phyloP scores from a whole-genome alignment of 768 basidiomycete genomes.

The Phaeolepiota aurea region DNA sequence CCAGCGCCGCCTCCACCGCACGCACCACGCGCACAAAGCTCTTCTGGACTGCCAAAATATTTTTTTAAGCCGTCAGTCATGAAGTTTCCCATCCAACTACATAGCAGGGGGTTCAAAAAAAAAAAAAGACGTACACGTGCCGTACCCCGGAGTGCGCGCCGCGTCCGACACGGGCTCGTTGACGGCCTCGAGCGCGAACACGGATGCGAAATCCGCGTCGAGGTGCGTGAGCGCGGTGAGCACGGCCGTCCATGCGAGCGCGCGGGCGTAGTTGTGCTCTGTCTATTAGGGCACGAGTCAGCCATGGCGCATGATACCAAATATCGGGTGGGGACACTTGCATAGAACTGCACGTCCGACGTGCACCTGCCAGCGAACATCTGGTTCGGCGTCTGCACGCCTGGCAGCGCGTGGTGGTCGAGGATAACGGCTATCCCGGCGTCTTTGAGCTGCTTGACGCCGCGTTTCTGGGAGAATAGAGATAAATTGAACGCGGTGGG shows the following conservation, averaged over 20 bases:
- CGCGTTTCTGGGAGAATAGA: constrained; percentile 48
- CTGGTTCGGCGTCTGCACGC: constrained; percentile 53
- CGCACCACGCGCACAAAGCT: constrained; percentile 62
- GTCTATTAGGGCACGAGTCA: too few relatives aligned
- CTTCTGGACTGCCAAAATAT: constrained; percentile 48
- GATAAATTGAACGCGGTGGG: background rate
- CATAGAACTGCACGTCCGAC: constrained; percentile 63
- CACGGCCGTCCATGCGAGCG: constrained; percentile 73
- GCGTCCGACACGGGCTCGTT: constrained; percentile 79
- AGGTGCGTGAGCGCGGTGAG: constrained; percentile 69
- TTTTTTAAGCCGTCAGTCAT: too few relatives aligned
- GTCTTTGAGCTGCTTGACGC: constrained; percentile 46
- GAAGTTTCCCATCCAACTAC: too few relatives aligned
- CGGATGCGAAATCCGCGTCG: constrained; percentile 55
- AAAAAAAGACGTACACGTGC: constrained; percentile 42
- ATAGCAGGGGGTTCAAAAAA: too few relatives aligned
- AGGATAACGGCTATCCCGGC: constrained; percentile 64
- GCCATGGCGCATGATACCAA: background rate
- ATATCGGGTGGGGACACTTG: constrained; percentile 15
- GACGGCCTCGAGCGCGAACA: constrained; percentile 65
- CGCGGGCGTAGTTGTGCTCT: constrained; percentile 63
- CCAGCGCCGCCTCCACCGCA: constrained; percentile 52
- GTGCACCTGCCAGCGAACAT: constrained; percentile 76
- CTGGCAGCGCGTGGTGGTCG: constrained; percentile 62
- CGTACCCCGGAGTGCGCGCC: constrained; percentile 55